phyloP scores from a whole-genome alignment of 2,329 filamentous ascomycete genomes.

The Magnaporthiopsis poae region DNA sequence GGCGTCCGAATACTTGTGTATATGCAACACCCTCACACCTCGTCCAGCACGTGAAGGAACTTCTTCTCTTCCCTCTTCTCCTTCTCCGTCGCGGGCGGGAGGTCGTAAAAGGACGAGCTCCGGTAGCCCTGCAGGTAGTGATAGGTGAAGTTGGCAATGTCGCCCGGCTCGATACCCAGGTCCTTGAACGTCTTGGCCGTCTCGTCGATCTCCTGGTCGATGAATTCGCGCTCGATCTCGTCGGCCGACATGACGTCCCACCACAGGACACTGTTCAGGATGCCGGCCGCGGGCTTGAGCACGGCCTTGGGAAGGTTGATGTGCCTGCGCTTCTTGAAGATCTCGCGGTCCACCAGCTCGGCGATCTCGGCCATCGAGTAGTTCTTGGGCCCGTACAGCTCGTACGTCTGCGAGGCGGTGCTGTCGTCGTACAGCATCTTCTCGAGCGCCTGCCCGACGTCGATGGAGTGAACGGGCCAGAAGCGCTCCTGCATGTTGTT shows the following conservation, averaged over 20 bases:
- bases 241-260: conserved; percentile 77
- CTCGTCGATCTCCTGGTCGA: conserved; percentile 84
- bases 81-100: conserved; percentile 87
- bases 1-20: conserved; percentile 20
- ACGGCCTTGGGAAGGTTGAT: conserved; percentile 80
- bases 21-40: conserved; percentile 49
- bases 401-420: conserved; percentile 82
- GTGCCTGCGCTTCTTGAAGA: conserved; percentile 78
- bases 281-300: conserved; percentile 62
- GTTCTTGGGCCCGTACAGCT: conserved; percentile 86
- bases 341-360: conserved; percentile 81
- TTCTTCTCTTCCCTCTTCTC: conserved; percentile 93
- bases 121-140: conserved; percentile 92
- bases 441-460: conserved; percentile 82
- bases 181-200: conserved; percentile 93
- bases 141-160: conserved; percentile 78
- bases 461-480: conserved; percentile 84
- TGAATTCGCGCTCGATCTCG: conserved; percentile 82
- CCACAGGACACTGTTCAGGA: conserved; percentile 78
- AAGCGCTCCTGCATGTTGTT: conserved; percentile 91
- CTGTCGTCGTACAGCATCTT: conserved; percentile 82
- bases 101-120: conserved; percentile 78
- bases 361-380: conserved; percentile 85
- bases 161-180: conserved; percentile 77
- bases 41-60: conserved; percentile 87